Percentiles rank a stretch among this genome's conserved stretches.
Evolutionary conservation across 1,284 basidiomycete genomes (phyloP).

Genomic region (Malassezia pachydermatis): DNA sequence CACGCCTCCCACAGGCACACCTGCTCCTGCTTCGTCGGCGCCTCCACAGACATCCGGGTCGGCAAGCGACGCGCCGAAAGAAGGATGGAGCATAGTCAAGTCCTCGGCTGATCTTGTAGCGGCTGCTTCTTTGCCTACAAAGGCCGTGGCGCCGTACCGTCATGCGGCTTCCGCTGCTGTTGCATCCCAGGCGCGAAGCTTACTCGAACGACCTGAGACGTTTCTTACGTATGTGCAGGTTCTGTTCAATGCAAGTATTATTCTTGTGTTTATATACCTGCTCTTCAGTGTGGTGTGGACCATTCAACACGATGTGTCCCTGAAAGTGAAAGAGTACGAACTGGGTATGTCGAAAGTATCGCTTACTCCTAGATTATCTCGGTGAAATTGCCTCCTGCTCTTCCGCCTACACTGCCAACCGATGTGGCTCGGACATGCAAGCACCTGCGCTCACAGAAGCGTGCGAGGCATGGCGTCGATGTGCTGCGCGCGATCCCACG

Average conservation of each 20-base stretch:
- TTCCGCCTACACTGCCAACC: constrained; percentile 27
- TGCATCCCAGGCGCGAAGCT: no score
- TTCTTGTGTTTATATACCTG: constrained; percentile 73
- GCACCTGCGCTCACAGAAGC: constrained; percentile 35
- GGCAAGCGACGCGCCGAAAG: no score
- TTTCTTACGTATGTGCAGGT: constrained; percentile 59
- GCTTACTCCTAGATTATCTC: constrained; percentile 25
- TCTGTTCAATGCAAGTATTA: constrained; percentile 80
- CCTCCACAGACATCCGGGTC: no score
- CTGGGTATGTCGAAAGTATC: constrained; percentile 57
- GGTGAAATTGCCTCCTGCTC: constrained; percentile 34
- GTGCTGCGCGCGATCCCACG: constrained; percentile 85
- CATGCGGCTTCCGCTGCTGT: no score
- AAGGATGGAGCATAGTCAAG: no score
- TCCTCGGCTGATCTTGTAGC: no score
- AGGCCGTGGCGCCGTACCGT: no score
- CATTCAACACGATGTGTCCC: constrained; percentile 77
- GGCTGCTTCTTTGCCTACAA: no score
- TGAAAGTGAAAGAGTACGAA: constrained; percentile 76
- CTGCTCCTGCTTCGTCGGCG: no score
- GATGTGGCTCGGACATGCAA: constrained; percentile 35
- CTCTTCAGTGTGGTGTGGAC: constrained; percentile 75
- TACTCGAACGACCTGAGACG: constrained; percentile 30
- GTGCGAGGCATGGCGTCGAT: constrained; percentile 66
- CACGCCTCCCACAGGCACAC: background rate